Percentiles rank a stretch among this genome's conserved stretches.
Conservation (phyloP, 2,329 filamentous ascomycete genomes). For the Colletotrichum viniferum region DNA sequence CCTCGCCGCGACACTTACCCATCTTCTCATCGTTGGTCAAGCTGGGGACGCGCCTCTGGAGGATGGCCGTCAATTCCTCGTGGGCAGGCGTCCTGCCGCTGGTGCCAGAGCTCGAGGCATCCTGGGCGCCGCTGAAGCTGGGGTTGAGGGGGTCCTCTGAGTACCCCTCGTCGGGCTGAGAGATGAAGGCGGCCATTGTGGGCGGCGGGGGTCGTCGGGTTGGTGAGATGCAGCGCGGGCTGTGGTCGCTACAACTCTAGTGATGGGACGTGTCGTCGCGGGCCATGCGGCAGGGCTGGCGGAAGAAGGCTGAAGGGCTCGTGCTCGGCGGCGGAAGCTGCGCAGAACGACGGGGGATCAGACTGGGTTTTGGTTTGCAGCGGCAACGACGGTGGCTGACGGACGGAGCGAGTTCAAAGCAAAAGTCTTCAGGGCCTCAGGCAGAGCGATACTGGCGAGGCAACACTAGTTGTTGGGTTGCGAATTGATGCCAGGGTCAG, state of each 20-base stretch:
- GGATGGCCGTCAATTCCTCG: neutral
- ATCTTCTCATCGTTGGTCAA: slow-evolving; percentile 37
- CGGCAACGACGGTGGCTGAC: neutral
- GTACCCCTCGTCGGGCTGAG: slow-evolving; percentile 81
- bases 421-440: neutral
- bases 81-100: slow-evolving; percentile 22
- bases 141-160: slow-evolving; percentile 73
- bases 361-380: neutral
- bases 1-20: slow-evolving; percentile 37
- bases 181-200: slow-evolving; percentile 32
- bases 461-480: neutral
- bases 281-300: slow-evolving; percentile 13
- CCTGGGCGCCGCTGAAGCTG: slow-evolving; percentile 31
- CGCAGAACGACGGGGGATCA: neutral
- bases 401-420: neutral
- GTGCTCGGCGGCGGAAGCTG: neutral
- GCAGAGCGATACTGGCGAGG: neutral
- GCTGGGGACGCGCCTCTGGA: neutral
- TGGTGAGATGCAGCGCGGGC: neutral
- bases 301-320: neutral
- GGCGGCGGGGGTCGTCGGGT: neutral
- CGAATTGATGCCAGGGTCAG: neutral
- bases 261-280: neutral
- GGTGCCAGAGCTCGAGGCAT: slow-evolving; percentile 27
- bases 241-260: slow-evolving; percentile 1